These are phyloP conservation scores for Conidiobolus incongruus DNA, from an alignment of 371 early-diverging fungal genomes.

Conservation along the genomic window DNA sequence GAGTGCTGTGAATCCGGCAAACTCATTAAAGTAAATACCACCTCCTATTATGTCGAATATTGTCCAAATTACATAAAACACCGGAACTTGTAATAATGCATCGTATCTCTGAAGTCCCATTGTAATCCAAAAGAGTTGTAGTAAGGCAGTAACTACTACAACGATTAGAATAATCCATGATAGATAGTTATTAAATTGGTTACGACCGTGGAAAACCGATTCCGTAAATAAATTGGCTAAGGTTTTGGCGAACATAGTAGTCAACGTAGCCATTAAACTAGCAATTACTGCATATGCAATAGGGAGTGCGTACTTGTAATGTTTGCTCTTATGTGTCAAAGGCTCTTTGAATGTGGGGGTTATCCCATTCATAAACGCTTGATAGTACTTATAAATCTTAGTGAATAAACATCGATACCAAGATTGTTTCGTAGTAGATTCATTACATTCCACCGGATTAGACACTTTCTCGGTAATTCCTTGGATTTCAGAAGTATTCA, in stretches of 20 bases:
- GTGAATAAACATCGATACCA: neutral
- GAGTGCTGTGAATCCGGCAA: slow-evolving; percentile 29
- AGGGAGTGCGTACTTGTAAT: slow-evolving; percentile 22
- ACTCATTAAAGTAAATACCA: slow-evolving; percentile 61
- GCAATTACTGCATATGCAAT: slow-evolving; percentile 40
- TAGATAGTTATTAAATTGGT: slow-evolving; percentile 37
- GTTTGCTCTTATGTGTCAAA: slow-evolving; percentile 9
- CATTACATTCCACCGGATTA: too few species aligned
- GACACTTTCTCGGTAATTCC: too few species aligned
- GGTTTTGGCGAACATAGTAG: slow-evolving; percentile 64
- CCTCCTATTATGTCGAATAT: slow-evolving; percentile 47
- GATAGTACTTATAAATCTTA: neutral
- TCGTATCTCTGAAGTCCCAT: slow-evolving; percentile 65
- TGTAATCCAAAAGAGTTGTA: slow-evolving; percentile 66
- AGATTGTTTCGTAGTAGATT: slow-evolving; percentile 3
- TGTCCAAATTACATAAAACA: slow-evolving; percentile 69
- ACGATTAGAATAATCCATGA: slow-evolving; percentile 46
- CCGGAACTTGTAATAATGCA: slow-evolving; percentile 63
- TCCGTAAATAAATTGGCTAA: slow-evolving; percentile 48
- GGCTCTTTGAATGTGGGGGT: neutral
- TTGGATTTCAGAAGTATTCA: too few species aligned
- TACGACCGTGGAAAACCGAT: slow-evolving; percentile 38
- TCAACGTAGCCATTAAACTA: slow-evolving; percentile 60
- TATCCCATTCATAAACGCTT: too few species aligned
- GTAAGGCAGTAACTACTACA: slow-evolving; percentile 52